Evolutionary conservation across 1,284 basidiomycete species (phyloP).

Genomic region (Ustilago tritici): DNA sequence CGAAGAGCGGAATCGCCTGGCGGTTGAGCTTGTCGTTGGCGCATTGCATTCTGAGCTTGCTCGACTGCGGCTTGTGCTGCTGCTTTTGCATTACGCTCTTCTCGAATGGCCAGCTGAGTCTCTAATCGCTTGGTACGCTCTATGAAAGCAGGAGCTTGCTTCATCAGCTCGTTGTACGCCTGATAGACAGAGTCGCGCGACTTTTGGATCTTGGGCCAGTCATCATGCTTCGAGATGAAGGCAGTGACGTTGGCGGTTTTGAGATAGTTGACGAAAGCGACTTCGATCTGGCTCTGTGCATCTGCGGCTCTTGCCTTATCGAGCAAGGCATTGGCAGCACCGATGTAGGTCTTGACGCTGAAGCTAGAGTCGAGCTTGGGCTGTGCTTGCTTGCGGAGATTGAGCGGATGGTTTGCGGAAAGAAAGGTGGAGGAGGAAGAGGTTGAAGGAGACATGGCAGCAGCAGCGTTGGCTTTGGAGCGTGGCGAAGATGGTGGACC

Average conservation of each 20-base stretch:
- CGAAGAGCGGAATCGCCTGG: conserved; percentile 40
- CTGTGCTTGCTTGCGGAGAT: conserved; percentile 64
- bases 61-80: conserved; percentile 28
- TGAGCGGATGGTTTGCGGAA: conserved; percentile 65
- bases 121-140: conserved; percentile 61
- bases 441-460: conserved; percentile 6
- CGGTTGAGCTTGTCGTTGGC: conserved; percentile 27
- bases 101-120: conserved; percentile 55
- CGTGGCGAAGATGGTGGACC: neutral
- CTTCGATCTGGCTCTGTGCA: conserved; percentile 63
- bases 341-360: conserved; percentile 66
- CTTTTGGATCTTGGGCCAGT: conserved; percentile 59
- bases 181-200: conserved; percentile 56
- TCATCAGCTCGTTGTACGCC: conserved; percentile 66
- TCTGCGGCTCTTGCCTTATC: conserved; percentile 67
- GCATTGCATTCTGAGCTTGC: conserved; percentile 27
- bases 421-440: conserved; percentile 31
- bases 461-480: neutral
- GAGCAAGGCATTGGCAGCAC: conserved; percentile 65
- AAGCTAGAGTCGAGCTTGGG: conserved; percentile 63
- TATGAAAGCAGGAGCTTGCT: conserved; percentile 63
- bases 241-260: conserved; percentile 66
- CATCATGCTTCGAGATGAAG: conserved; percentile 66
- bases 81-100: conserved; percentile 54
- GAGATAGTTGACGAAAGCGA: conserved; percentile 69